Evolutionary conservation across 768 basidiomycete species (phyloP).

Genomic region (Lactifluus echinatus): DNA sequence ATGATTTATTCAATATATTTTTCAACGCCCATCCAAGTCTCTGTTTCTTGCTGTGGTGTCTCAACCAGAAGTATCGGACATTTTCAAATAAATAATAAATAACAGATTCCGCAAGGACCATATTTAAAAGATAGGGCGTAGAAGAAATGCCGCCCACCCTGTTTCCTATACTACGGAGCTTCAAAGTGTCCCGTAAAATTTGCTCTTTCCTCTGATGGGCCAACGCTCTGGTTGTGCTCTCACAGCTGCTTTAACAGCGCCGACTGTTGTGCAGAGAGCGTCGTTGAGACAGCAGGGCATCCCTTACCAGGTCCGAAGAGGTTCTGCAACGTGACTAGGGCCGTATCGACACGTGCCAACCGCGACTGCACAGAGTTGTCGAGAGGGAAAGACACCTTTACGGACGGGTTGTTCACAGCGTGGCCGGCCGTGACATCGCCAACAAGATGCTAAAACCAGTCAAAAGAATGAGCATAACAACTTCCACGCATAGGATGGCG

Average conservation of each 20-base stretch:
- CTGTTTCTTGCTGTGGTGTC: too few species aligned
- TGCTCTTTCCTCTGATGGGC: background rate
- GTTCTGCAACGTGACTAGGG: slow-evolving; percentile 66
- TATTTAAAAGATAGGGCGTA: too few species aligned
- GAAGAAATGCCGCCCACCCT: too few species aligned
- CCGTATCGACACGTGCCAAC: slow-evolving; percentile 48
- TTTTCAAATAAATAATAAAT: too few species aligned
- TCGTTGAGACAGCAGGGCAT: slow-evolving; percentile 59
- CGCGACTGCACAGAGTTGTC: slow-evolving; percentile 45
- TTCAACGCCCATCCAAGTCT: too few species aligned
- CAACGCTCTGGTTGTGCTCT: background rate
- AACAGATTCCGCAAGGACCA: too few species aligned
- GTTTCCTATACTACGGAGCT: too few species aligned
- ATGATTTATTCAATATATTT: too few species aligned
- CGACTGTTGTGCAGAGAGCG: slow-evolving; percentile 28
- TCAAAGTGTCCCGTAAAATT: too few species aligned
- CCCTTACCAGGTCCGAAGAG: slow-evolving; percentile 57
- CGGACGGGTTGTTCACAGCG: slow-evolving; percentile 55
- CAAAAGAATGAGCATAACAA: background rate
- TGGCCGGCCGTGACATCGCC: slow-evolving; percentile 17
- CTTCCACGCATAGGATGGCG: background rate
- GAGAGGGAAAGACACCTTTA: slow-evolving; percentile 54
- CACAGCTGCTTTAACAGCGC: slow-evolving; percentile 7
- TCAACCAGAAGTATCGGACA: too few species aligned
- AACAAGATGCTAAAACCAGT: slow-evolving; percentile 3